Base-by-base conservation (phyloP, 345 rosid species). In the Corchorus olitorius region DNA sequence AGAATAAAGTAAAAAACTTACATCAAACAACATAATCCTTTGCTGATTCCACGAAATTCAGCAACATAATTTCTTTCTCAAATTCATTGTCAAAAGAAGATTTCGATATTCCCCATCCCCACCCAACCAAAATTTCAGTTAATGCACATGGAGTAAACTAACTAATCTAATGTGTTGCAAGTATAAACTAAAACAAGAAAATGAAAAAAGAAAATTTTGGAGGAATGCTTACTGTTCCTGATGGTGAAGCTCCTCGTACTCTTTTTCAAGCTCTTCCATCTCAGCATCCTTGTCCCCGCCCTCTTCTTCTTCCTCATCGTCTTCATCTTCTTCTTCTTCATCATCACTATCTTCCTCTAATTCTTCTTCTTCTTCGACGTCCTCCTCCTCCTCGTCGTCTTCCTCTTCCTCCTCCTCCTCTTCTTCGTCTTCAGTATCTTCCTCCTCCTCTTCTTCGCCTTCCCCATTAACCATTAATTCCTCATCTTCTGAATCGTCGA, bases 251-350 rank as follows among this genome's bases (percentile, higher is more conserved):
- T 87, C 86, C 81, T 62, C 80, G 58, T 87, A 90, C 82, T 91
- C 98, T 82, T 90, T 95, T 81, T 91, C 94, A 65, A 93, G 98
- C 76, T 92, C 93, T 77, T 87, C 91, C 92, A 93, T 88, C 86
- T 89, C 92, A 27, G 81, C 92, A 80, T 84, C 84, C 70, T 79
- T 85, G 68, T 84, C 83, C 70, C 78, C 84, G 68, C 69, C 67
- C 52, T 49, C 77, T 61, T 75, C 49, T 19, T 65, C 70, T 62
- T 74, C 83, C 27, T 73, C 81, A 4, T 67, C 78, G 55, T 59
- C 75, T 11, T 77, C 76, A 14, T 39, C 80, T 20, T 77, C 77
- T 20, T 76, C 78, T 8, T 92, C 93, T 74, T 86, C 91, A 84
- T 89, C 92, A 27, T 81, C 91, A 80, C 83, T 84, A 70, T 79